A percentile compares a stretch with the other conserved stretches of the same genome.
Conservation (phyloP, 768 basidiomycete genomes). For the Lactifluus subvellereus region DNA sequence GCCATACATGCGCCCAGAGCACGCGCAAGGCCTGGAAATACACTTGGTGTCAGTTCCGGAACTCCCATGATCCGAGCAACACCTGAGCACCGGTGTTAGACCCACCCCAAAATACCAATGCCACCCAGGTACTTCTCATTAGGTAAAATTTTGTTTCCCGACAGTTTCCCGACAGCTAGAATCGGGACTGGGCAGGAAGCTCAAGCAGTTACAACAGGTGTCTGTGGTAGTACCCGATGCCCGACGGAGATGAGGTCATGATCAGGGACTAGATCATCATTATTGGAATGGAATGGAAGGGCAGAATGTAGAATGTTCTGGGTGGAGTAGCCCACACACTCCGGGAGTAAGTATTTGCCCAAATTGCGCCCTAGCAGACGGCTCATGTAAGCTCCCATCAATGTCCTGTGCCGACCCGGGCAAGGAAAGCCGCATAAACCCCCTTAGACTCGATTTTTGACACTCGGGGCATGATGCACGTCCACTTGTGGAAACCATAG, state of each 20-base stretch:
- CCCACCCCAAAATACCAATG: no score
- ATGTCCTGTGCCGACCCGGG: background rate
- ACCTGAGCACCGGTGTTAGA: no score
- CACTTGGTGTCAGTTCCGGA: constrained; percentile 39
- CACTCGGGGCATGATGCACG: background rate
- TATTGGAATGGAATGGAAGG: constrained; percentile 55
- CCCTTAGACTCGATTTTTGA: constrained; percentile 6
- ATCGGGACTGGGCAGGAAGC: constrained; percentile 64
- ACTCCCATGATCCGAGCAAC: constrained; percentile 50
- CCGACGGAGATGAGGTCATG: constrained; percentile 55
- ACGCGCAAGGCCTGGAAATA: constrained; percentile 48
- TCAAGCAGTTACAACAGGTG: constrained; percentile 50
- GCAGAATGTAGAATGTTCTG: background rate
- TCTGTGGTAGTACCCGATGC: constrained; percentile 65
- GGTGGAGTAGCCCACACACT: background rate
- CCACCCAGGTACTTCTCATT: no score
- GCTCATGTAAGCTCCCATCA: constrained; percentile 14
- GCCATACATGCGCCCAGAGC: constrained; percentile 66
- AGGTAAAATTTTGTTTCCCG: background rate
- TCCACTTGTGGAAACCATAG: background rate
- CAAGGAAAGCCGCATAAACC: background rate
- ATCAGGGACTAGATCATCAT: constrained; percentile 35
- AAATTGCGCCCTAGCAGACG: background rate
- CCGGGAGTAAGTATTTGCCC: background rate
- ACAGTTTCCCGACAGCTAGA: constrained; percentile 50